Base-by-base conservation (phyloP, 495 filamentous ascomycete genomes). In the Pseudoneurospora amorphoporcata region DNA sequence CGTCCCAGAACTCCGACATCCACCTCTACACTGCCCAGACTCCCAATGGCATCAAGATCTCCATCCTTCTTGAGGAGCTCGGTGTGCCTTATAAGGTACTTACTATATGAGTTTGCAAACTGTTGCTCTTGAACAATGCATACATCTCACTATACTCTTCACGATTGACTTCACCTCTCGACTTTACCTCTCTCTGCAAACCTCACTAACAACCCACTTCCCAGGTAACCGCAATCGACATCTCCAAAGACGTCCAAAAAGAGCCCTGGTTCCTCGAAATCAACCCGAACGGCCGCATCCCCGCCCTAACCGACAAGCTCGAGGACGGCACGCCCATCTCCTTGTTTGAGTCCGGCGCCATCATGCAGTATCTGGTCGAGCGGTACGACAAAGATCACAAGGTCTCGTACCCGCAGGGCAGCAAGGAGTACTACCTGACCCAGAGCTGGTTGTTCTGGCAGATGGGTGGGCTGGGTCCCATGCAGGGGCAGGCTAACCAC, bases 281-380 rank as follows among this genome's bases (percentile, higher is more conserved):
- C 81, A 97, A 97, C 82, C 94, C 94, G 70, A 97, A 98, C 78
- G 94, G 94, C 75, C 92, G 95, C 72, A 97, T 97, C 76, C 94
- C 94, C n/a, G 94, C 94, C 17, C 76, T 98, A 35, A 94, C 92
- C 35, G 95, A 97, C 79, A 89, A 86, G 12, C 88, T 91, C 77
- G 75, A 79, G 2, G 91, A 95, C 78, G 93, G 93, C 71, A 84
- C 91, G 75, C 82, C 83, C 40, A 94, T 97, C 80, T 83, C 86
- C 19, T 75, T 97, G 4, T 97, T 97, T 77, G 94, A 97, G 81
- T 91, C 88, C 73, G 94, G 92, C 69, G 85, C 90, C 72, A 96
- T 97, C 77, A 84, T 97, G 85, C 90, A 94, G 76, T 98, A 97
- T 80, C 87, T 98, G 8, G 89, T 90, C 58, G 89, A 91, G 38